phyloP scores from a whole-genome alignment of 768 basidiomycete genomes.

The Lactifluus piperatus region DNA sequence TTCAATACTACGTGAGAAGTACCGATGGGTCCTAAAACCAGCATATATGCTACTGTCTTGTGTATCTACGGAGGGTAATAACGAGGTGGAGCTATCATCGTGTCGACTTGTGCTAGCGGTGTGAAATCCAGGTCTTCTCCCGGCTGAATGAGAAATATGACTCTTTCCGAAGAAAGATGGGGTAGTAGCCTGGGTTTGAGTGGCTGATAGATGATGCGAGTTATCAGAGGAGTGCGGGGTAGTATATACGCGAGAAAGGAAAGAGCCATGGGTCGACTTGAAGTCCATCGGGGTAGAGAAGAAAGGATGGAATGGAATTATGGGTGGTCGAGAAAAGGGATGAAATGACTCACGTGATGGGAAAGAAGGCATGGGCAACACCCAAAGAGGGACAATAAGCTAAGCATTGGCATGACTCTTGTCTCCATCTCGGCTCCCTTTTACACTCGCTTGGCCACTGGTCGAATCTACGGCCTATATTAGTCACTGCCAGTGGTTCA shows the following conservation, averaged over 20 bases:
- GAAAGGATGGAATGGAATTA: background rate
- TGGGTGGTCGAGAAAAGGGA: no score
- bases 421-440: background rate
- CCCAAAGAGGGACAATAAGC: no score
- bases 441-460: background rate
- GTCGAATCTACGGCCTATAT: conserved; percentile 1
- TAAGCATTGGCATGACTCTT: background rate
- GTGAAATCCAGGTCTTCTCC: conserved; percentile 2
- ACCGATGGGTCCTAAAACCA: background rate
- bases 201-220: background rate
- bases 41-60: conserved; percentile 12
- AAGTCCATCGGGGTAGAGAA: background rate
- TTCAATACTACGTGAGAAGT: conserved; percentile 2
- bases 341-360: conserved; percentile 2
- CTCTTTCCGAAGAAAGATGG: conserved; percentile 13
- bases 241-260: conserved; percentile 11
- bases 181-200: background rate
- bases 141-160: background rate
- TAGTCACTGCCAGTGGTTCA: background rate
- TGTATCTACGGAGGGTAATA: background rate
- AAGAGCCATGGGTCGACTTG: background rate
- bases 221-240: background rate
- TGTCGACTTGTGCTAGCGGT: background rate
- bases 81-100: background rate
- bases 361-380: background rate